Evolutionary conservation across 2,329 filamentous ascomycete genomes (phyloP), one percentile per base, ranked within the genome.

Genomic region (Fusarium lateritium): DNA sequence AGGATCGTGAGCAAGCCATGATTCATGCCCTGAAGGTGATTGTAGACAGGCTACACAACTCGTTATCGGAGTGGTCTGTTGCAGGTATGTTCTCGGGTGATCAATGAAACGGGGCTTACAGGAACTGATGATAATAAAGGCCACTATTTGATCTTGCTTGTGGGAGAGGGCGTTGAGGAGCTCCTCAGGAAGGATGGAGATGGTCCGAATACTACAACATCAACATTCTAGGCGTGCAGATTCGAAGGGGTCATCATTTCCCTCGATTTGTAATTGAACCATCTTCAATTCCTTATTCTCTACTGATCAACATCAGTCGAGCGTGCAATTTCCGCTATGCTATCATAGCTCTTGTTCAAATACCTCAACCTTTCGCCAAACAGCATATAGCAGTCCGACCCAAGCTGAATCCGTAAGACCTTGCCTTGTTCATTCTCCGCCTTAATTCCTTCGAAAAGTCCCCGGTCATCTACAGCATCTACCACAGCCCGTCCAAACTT

Each of bases 1-100:
- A 74, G 56, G 55, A 71, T 31, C 51, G 64, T n/a, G 57, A 70
- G 6, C 53, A 51, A 5, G 21, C 39, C 4, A 67, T 70, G 54
- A 42, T 33, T n/a, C 42, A 54, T 24, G 55, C 61, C 2, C 33
- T 71, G 17, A 21, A 49, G 19, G 39, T 65, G 4, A 56, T 70
- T 28, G 15, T 69, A 1, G 11, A 5, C 3, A 53, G 62, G 2
- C 45, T 70, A 7, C n/a, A 22, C 5, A n/a, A 7, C 3, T 24
- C 59, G 17, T n/a, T 47, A 2, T 39, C 52, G n/a, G 39, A 43
- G 5, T 62, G 58, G 36, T 36, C 4, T 7, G 15, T 63, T 24
- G 54, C 58, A 31, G 21, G 58, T 66, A 17, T 49, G 58, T 19
- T 39, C 4, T 31, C 10, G 28, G 10, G 9, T 36, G 13, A 1